phyloP scores from a whole-genome alignment of 768 basidiomycete genomes.

The Crassisporium funariophilum region DNA sequence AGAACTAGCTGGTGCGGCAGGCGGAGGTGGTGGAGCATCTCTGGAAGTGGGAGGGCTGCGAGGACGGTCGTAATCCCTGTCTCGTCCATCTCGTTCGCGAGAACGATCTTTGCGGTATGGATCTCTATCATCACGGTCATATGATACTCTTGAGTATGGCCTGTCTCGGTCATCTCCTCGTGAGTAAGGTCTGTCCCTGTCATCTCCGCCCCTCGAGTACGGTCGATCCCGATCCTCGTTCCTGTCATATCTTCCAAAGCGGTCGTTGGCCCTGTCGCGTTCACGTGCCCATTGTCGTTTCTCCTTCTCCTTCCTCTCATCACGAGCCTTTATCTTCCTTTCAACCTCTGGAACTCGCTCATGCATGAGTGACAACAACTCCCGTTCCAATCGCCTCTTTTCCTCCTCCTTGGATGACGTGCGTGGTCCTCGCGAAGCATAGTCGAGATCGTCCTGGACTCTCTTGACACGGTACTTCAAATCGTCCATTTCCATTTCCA shows the following conservation, averaged over 20 bases:
- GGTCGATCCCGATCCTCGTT: conserved; percentile 55
- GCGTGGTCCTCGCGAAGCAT: conserved; percentile 75
- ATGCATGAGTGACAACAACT: conserved; percentile 83
- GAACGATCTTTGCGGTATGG: conserved; percentile 28
- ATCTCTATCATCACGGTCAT: conserved; percentile 40
- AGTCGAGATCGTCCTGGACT: conserved; percentile 90
- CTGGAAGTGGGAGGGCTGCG: conserved; percentile 50
- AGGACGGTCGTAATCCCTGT: conserved; percentile 44
- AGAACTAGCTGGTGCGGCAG: conserved; percentile 43
- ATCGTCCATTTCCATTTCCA: conserved; percentile 90
- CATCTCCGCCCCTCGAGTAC: conserved; percentile 53
- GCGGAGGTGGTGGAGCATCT: conserved; percentile 54
- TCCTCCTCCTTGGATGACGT: conserved; percentile 81
- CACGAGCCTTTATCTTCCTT: conserved; percentile 75
- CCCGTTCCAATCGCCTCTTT: conserved; percentile 81
- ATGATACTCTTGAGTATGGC: conserved; percentile 17
- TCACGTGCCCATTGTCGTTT: conserved; percentile 77
- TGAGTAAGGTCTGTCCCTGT: conserved; percentile 40
- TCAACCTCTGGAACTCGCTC: conserved; percentile 92
- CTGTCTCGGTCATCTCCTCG: conserved; percentile 22
- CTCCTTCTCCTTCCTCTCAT: conserved; percentile 76
- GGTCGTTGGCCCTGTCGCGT: conserved; percentile 82
- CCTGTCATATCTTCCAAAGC: conserved; percentile 68
- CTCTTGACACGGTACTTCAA: conserved; percentile 82
- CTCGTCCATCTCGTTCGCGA: conserved; percentile 23